Base-by-base conservation (phyloP, 768 basidiomycete genomes). In the Boletales sp. region DNA sequence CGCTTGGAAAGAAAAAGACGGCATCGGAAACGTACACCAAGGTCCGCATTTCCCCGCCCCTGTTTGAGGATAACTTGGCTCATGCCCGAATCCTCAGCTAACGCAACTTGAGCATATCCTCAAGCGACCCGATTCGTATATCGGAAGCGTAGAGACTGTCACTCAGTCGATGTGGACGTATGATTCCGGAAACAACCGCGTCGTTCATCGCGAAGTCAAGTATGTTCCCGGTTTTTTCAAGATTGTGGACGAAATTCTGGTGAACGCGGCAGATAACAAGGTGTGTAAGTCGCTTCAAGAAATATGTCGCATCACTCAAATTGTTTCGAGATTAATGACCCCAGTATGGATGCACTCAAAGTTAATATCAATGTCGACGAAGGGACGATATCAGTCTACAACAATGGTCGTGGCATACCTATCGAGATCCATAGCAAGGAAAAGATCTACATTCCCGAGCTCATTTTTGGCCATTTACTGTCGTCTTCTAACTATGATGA, bases 241-340 rank as follows among this genome's bases (percentile, higher is more conserved):
- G 78, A 99, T 99, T 61, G 87, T 99, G 13, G 97, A 99, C 62
- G 97, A 99, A 72, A 99, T 99, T 62, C 76, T 99, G 3, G 97
- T 99, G 60, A 99, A 99, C 69, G 97, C 97, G 18, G 97, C 97
- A 4, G 97, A 99, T 67, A 97, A 98, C 73, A 99, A 99, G 86
- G 95, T 90, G 55, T 48, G 75, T 68, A 9, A n/a, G 13, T 35
- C 41, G 3, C 45, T 40, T 40, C 31, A 13, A 17, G 18, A 1
- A 15, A 19, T 12, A 8, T 32, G 40, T 40, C 4, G 19, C 30
- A 8, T 43, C n/a, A 17, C 29, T 29, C 35, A 17, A 43, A 15
- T 8, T 8, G 21, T 32, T 11, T 40, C 5, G 50, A 99, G 95
- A 89, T 95, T 61, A 97, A 95, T 56, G 95, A 98, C 67, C 45